Base-by-base conservation (phyloP, 2,329 filamentous ascomycete species). In the Monilinia fructicola region DNA sequence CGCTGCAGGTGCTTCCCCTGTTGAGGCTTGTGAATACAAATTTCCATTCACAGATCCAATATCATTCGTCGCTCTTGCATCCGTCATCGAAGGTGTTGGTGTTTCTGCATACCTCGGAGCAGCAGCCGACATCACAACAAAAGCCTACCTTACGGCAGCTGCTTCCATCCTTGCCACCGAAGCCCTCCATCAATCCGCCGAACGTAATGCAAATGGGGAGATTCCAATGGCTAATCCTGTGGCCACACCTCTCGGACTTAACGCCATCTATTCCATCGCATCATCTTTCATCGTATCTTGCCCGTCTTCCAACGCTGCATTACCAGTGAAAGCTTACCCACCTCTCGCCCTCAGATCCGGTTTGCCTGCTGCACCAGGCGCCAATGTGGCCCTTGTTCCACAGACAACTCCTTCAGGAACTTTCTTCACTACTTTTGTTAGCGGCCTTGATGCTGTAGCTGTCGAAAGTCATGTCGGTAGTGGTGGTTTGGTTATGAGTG, bases 111-210 rank as follows among this genome's bases (percentile, higher is more conserved):
- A 88, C 77, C 81, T 90, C 54, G 86, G 86, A 66, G 87, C 87
- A 35, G 87, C 87, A 14, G 82, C 82, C 44, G 79, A 81, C 67
- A 86, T 87, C 69, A 81, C 84, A 68, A 80, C 82, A 72, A 83
- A 85, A 72, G 79, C 80, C 18, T 88, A 88, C 76, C 78, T 90
- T 46, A 84, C 84, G 0, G 84, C 84, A 6, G 87, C 87, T 0
- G 87, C 84, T n/a, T 82, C 83, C 64, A 86, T 91, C 73, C 79
- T 90, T 46, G 85, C 85, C 50, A 84, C 88, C 58, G 87, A 90
- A 73, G 83, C 87, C 48, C 83, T 88, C n/a, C 87, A 90, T 78
- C 84, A 84, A 11, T 79, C 87, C 3, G 87, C 86, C 77, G 78
- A 88, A 67, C 85, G 88, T 62, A 77, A 78, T 46, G 79, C 79